Percentiles rank a stretch among this genome's conserved stretches.
These are phyloP conservation scores for Pleurotus citrinopileatus DNA, from an alignment of 768 basidiomycete species.

Conservation along the genomic window DNA sequence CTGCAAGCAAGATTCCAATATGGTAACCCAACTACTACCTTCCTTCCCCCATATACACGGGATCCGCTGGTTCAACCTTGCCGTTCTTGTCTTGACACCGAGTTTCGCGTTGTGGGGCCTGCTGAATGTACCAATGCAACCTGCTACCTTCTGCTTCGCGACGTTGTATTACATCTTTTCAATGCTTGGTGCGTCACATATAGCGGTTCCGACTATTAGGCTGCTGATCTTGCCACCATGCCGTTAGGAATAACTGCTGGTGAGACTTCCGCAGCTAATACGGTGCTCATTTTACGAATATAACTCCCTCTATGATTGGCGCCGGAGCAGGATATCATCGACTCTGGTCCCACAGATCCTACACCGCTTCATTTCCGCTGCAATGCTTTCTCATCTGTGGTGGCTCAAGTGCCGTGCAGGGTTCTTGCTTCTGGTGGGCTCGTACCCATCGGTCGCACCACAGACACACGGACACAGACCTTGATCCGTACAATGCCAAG, in stretches of 20 bases:
- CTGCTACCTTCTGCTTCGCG: slow-evolving; percentile 59
- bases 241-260: slow-evolving; percentile 46
- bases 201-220: slow-evolving; percentile 6
- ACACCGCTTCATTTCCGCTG: slow-evolving; percentile 70
- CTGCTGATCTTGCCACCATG: slow-evolving; percentile 11
- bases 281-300: not conserved
- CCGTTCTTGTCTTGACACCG: slow-evolving; percentile 69
- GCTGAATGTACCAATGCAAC: slow-evolving; percentile 39
- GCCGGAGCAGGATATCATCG: slow-evolving; percentile 66
- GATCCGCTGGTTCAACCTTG: slow-evolving; percentile 77
- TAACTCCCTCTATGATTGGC: slow-evolving; percentile 6
- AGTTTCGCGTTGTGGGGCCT: slow-evolving; percentile 68
- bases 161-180: slow-evolving; percentile 79
- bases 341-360: slow-evolving; percentile 83
- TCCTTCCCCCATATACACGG: slow-evolving; percentile 49
- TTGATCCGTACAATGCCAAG: slow-evolving; percentile 81
- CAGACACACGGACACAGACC: slow-evolving; percentile 81
- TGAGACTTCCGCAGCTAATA: slow-evolving; percentile 16
- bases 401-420: slow-evolving; percentile 82
- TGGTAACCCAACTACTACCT: slow-evolving; percentile 10
- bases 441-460: slow-evolving; percentile 82
- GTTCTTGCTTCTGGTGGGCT: slow-evolving; percentile 88
- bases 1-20: slow-evolving; percentile 6
- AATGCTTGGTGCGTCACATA: slow-evolving; percentile 64
- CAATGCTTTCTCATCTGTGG: slow-evolving; percentile 69